phyloP scores from a whole-genome alignment of 371 early-diverging fungal species.

The Rhizopus sp. region DNA sequence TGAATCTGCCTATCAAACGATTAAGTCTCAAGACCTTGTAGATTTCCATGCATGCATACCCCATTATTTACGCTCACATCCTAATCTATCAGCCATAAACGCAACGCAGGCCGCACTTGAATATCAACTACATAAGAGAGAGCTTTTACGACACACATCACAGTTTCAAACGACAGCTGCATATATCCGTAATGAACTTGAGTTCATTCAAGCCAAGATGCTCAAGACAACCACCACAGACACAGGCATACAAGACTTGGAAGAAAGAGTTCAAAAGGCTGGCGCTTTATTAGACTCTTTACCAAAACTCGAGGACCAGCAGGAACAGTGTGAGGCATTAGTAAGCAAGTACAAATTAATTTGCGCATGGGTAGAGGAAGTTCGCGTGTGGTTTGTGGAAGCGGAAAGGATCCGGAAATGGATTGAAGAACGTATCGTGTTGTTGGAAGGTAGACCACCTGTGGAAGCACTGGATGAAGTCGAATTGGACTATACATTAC shows the following conservation, averaged over 20 bases:
- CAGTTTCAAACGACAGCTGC: constrained; percentile 4
- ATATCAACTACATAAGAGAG: constrained; percentile 19
- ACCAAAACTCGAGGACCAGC: constrained; percentile 1
- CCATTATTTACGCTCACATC: constrained; percentile 15
- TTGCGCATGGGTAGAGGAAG: constrained; percentile 50
- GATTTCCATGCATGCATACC: not conserved
- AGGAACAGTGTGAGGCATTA: constrained; percentile 17
- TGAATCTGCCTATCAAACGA: not conserved
- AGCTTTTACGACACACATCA: not conserved
- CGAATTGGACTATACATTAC: constrained; percentile 25
- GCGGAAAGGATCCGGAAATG: constrained; percentile 48
- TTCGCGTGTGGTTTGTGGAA: constrained; percentile 52
- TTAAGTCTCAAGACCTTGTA: not conserved
- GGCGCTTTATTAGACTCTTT: constrained; percentile 23
- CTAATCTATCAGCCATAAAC: constrained; percentile 26
- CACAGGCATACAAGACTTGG: constrained; percentile 39
- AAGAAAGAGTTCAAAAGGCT: constrained; percentile 31
- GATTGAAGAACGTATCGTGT: constrained; percentile 46
- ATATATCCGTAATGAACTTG: constrained; percentile 47
- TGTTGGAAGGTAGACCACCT: constrained; percentile 21
- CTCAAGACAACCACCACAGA: constrained; percentile 41
- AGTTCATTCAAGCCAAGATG: constrained; percentile 53
- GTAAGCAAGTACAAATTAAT: constrained; percentile 34
- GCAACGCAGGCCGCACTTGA: constrained; percentile 32
- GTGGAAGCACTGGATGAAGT: constrained; percentile 30